Percentiles rank a stretch among this genome's conserved stretches.
Evolutionary conservation across 371 early-diverging fungal species (phyloP).

Genomic region (Apophysomyces sp.): DNA sequence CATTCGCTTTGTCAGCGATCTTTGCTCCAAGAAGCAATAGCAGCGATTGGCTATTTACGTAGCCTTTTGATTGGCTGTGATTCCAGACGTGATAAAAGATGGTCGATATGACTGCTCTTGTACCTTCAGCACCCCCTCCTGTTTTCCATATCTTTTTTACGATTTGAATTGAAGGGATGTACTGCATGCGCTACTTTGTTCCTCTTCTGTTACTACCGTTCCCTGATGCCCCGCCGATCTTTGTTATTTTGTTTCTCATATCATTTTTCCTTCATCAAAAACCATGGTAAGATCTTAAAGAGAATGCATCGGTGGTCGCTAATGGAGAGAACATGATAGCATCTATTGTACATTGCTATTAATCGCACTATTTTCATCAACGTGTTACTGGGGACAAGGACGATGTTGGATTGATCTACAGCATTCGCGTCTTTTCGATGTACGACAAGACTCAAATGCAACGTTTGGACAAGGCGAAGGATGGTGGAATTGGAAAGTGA

Average conservation of each 20-base stretch:
- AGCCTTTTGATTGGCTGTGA: too few species aligned
- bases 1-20: too few species aligned
- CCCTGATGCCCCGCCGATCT: constrained; percentile 68
- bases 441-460: constrained; percentile 39
- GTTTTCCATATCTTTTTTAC: neutral
- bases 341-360: constrained; percentile 65
- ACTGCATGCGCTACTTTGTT: constrained; percentile 65
- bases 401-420: constrained; percentile 68
- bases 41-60: too few species aligned
- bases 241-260: constrained; percentile 59
- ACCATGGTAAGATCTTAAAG: constrained; percentile 53
- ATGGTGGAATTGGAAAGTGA: constrained; percentile 54
- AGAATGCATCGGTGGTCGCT: neutral
- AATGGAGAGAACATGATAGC: constrained; percentile 24
- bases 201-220: constrained; percentile 65
- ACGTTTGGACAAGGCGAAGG: constrained; percentile 50
- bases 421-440: constrained; percentile 38
- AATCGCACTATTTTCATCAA: constrained; percentile 58
- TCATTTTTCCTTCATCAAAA: constrained; percentile 67
- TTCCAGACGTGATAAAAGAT: too few species aligned
- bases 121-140: too few species aligned
- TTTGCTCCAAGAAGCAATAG: too few species aligned
- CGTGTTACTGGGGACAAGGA: constrained; percentile 72
- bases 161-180: constrained; percentile 29
- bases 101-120: too few species aligned